phyloP scores from a whole-genome alignment of 2,329 filamentous ascomycete species.

The Gaeumannomyces sp. region DNA sequence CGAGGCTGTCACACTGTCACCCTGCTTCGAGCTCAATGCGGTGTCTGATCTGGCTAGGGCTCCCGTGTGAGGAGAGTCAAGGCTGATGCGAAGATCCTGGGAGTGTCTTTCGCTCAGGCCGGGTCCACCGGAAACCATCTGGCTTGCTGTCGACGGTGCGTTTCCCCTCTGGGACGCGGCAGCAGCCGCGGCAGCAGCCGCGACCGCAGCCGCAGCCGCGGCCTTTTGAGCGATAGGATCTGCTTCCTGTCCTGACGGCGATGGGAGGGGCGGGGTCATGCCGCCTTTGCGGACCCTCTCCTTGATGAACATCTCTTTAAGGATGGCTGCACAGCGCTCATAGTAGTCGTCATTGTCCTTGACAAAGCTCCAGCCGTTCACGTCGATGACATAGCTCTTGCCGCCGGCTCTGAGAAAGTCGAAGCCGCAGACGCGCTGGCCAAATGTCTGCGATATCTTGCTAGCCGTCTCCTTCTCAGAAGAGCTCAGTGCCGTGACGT shows the following conservation, averaged over 20 bases:
- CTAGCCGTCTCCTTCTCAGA: constrained; percentile 82
- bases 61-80: neutral
- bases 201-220: constrained; percentile 15
- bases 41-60: neutral
- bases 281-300: constrained; percentile 63
- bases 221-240: constrained; percentile 33
- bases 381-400: constrained; percentile 95
- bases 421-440: constrained; percentile 92
- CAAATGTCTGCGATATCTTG: constrained; percentile 86
- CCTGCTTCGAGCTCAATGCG: neutral
- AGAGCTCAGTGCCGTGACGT: constrained; percentile 76
- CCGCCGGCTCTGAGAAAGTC: constrained; percentile 83
- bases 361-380: constrained; percentile 99
- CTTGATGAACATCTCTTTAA: constrained; percentile 80
- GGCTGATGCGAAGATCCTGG: neutral
- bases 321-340: constrained; percentile 78
- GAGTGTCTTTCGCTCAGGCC: neutral
- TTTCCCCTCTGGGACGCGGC: neutral
- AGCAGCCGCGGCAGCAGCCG: constrained; percentile 12
- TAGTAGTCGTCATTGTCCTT: constrained; percentile 99
- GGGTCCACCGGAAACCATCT: neutral
- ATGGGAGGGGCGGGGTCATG: constrained; percentile 49
- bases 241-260: constrained; percentile 31
- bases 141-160: neutral
- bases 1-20: neutral